phyloP scores from a whole-genome alignment of 495 filamentous ascomycete species.

The Aspergillus egyptiacus region DNA sequence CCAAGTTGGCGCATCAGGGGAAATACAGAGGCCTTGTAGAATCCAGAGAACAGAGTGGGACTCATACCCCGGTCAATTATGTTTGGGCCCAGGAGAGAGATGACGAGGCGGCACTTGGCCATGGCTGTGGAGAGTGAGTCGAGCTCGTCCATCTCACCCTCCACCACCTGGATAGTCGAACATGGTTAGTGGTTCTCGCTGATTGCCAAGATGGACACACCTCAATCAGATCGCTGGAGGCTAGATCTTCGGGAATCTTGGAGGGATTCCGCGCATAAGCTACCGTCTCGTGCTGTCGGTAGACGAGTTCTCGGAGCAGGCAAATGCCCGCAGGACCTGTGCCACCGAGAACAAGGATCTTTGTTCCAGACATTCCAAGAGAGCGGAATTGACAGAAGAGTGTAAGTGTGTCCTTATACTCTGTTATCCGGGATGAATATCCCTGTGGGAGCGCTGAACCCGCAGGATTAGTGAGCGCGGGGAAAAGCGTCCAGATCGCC shows the following conservation, averaged over 20 bases:
- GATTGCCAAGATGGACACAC: background rate
- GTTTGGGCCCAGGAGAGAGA: constrained; percentile 1
- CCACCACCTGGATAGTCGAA: background rate
- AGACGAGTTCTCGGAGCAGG: constrained; percentile 1
- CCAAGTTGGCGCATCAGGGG: constrained; percentile 2
- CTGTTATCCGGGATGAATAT: too few relatives aligned
- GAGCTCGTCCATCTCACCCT: constrained; percentile 1
- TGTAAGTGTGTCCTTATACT: too few relatives aligned
- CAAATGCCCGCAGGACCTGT: constrained; percentile 2
- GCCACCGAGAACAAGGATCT: constrained; percentile 5
- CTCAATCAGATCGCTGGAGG: background rate
- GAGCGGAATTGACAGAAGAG: too few relatives aligned
- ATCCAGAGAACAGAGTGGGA: background rate
- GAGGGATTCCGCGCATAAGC: constrained; percentile 1
- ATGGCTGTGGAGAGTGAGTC: background rate
- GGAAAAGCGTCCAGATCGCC: too few relatives aligned
- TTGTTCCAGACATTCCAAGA: background rate
- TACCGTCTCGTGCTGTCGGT: background rate
- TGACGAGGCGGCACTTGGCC: background rate
- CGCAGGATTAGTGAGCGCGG: too few relatives aligned
- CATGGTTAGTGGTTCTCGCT: background rate
- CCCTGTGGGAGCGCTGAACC: too few relatives aligned
- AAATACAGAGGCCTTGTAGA: background rate
- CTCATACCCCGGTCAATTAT: background rate
- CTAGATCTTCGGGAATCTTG: background rate